Base-by-base conservation (phyloP, 352 stramenopile species). In the Globisporangium paddicum region DNA sequence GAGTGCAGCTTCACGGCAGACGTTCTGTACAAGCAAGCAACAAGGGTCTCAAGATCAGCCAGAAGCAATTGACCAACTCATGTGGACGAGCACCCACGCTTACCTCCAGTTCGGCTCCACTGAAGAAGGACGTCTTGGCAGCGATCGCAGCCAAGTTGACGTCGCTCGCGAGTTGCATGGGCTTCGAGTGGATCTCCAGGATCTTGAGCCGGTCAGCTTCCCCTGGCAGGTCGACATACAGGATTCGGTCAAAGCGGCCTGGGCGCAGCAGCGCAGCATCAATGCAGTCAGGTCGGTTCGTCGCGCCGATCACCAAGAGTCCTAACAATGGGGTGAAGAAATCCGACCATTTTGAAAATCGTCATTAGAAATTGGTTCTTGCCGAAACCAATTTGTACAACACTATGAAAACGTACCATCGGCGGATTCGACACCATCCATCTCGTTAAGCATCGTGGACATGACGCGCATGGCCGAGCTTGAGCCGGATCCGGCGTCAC, bases 381-480 rank as follows among this genome's bases (percentile, higher is more conserved):
- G 41, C 3, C 6, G 41, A 19, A 47, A 47, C 1, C 8, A 26
- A 26, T 25, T n/a, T 28, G n/a, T 44, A 18, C 38, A 44, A 44
- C 2, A 16, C 41, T 26, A 8, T 47, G 16, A 13, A 23, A 44
- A 47, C 47, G 18, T 55, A 77, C 85, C 97, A 62, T 98, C 96
- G 2, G 91, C 80, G 19, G 86, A 89, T 60, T 98, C 95, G 35
- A 99, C 94, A 34, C 96, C 97, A 67, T 99, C 96, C 85, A 99
- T 99, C 68, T 99, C 96, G 46, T 97, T 98, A 16, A 99, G 75
- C 69, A 99, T 89, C 47, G 97, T 98, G 38, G 97, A 98, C 50
- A 99, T 91, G 25, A 99, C 93, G 37, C 97, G 90, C 63, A 88
- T 72, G 10, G 87, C 71, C 8, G 90, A 89, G 38, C 73, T 89